Evolutionary conservation across 1,139 yeast species (phyloP), one percentile per base, ranked within the genome.

Genomic region (Taiozyma sp.): DNA sequence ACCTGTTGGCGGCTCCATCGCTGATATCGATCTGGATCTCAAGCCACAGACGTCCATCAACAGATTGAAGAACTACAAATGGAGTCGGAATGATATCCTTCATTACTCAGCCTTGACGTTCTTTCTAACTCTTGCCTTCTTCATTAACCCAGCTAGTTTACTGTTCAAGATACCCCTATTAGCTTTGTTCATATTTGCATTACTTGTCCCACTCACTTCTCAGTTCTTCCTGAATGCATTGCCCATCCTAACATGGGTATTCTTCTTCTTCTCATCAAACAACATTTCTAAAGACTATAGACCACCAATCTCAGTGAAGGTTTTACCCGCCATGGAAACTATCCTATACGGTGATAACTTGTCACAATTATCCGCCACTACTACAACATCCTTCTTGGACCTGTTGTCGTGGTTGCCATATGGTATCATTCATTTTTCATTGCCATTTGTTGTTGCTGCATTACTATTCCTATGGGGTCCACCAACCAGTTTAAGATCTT

Each of bases 321-420:
- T 89, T 26, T 76, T 93, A 46, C 99, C 99, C 0, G 96, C 97
- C 2, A 77, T 91, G 71, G 99, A 93, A 67, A 90, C 97, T 37
- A 87, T 93, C 53, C 74, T 93, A 56, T 93, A 89, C 64, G 99
- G 99, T 49, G 98, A 93, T 63, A 89, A 93, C 68, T 76, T 95
- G 62, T 84, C 95, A 50, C 89, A 87, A 62, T 84, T 93, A 39
- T 76, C 93, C 62, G 95, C 98, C 2, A 79, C 95, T 4, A 73
- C 83, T 21, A 84, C 88, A 34, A 80, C 77, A 56, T 68, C 86
- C 3, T 62, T 82, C 7, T 74, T 90, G 51, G 99, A 93, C 66
- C 73, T 93, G 28, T 64, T 89, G 47, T 97, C 98, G 9, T 93
- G 98, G 98, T 69, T 95, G 50, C 99, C 99, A 3, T 93, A 93